Evolutionary conservation across 495 filamentous ascomycete species (phyloP).

Genomic region (Aspergillus panamensis): DNA sequence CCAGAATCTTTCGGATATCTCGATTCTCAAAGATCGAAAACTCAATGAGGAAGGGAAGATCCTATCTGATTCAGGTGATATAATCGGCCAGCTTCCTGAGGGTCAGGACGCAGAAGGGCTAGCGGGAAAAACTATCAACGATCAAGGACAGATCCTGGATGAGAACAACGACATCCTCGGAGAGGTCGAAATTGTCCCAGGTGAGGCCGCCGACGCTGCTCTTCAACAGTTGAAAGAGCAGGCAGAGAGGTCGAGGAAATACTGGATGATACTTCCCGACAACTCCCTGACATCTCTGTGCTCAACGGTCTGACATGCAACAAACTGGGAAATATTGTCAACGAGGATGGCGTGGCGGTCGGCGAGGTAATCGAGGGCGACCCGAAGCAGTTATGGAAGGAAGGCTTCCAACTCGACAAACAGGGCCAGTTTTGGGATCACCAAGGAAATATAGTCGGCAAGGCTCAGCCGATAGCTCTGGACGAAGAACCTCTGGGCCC

Average conservation of each 20-base stretch:
- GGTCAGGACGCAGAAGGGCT: conserved; percentile 36
- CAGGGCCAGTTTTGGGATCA: conserved; percentile 53
- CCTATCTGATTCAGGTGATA: conserved; percentile 33
- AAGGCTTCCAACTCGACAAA: conserved; percentile 45
- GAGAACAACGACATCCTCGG: conserved; percentile 33
- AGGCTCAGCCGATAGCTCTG: conserved; percentile 47
- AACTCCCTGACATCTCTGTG: conserved; percentile 46
- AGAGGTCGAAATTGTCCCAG: conserved; percentile 26
- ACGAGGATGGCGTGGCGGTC: conserved; percentile 41
- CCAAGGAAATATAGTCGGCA: conserved; percentile 50
- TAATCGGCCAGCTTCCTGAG: conserved; percentile 29
- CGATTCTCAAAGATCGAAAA: conserved; percentile 40
- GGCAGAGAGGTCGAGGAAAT: too few relatives aligned
- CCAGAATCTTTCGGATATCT: too few relatives aligned
- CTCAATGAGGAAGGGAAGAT: conserved; percentile 46
- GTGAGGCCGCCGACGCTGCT: conserved; percentile 22
- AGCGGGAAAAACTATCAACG: conserved; percentile 47
- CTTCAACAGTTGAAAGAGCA: conserved; percentile 27
- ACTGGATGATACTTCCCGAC: background rate
- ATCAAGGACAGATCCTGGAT: conserved; percentile 45
- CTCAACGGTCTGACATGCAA: conserved; percentile 51
- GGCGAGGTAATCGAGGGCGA: conserved; percentile 53
- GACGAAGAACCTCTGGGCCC: conserved; percentile 46
- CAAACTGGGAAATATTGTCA: conserved; percentile 50
- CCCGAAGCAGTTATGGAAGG: conserved; percentile 43